These are phyloP conservation scores for Dalbergia cochinchinensis DNA, from an alignment of 306 rosid genomes.

Conservation along the genomic window DNA sequence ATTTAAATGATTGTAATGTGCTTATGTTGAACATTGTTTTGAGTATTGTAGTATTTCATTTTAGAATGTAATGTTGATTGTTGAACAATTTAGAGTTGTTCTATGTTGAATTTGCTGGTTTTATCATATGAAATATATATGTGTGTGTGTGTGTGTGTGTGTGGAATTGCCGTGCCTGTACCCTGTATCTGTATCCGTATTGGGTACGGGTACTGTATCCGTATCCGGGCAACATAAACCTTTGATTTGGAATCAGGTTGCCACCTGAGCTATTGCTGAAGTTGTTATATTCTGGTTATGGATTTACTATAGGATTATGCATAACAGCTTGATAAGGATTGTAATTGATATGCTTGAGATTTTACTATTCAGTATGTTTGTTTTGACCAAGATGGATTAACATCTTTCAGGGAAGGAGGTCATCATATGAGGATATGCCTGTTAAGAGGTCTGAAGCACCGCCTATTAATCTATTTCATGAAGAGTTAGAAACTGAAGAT, in stretches of 20 bases:
- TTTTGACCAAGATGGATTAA: slow-evolving; percentile 23
- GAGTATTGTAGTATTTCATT: too few relatives aligned
- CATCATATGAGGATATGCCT: slow-evolving; percentile 42
- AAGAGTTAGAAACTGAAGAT: slow-evolving; percentile 91
- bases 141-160: too few relatives aligned
- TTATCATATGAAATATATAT: too few relatives aligned
- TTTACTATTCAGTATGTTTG: slow-evolving; percentile 27
- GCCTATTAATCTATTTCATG: slow-evolving; percentile 66
- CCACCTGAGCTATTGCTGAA: slow-evolving; percentile 4
- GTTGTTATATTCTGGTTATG: slow-evolving; percentile 31
- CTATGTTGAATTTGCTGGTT: too few relatives aligned
- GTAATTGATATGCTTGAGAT: slow-evolving; percentile 12
- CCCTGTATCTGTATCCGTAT: too few relatives aligned
- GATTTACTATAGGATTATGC: slow-evolving; percentile 24
- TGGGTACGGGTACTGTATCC: too few relatives aligned
- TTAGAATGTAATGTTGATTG: too few relatives aligned
- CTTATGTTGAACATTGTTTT: too few relatives aligned
- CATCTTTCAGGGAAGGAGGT: slow-evolving; percentile 72
- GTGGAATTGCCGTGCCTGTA: too few relatives aligned
- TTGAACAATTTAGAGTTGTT: too few relatives aligned
- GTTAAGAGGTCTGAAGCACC: slow-evolving; percentile 57
- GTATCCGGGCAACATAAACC: too few relatives aligned
- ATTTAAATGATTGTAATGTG: too few relatives aligned
- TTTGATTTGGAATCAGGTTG: neutral
- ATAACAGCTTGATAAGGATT: slow-evolving; percentile 15